Evolutionary conservation across 2,329 filamentous ascomycete genomes (phyloP).

Genomic region (Alternaria atra): DNA sequence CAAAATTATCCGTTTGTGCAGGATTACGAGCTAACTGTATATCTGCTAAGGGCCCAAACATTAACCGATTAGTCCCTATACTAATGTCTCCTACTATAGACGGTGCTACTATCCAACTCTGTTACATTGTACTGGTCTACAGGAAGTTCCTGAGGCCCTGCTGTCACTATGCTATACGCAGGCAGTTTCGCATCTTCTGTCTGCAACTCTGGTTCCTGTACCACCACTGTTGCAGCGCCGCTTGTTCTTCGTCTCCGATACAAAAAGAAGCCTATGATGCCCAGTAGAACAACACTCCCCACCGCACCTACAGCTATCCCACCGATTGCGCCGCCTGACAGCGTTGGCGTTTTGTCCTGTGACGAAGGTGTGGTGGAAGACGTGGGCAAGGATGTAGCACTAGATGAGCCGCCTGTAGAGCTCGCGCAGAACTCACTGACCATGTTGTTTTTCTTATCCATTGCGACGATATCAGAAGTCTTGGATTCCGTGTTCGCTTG

Average conservation of each 20-base stretch:
- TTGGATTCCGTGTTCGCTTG: slow-evolving; percentile 18
- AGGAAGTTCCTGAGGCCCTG: slow-evolving; percentile 20
- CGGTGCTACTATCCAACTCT: slow-evolving; percentile 18
- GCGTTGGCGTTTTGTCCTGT: slow-evolving; percentile 5
- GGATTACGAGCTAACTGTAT: no score
- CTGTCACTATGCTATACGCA: slow-evolving; percentile 12
- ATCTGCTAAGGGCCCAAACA: no score
- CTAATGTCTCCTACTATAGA: slow-evolving; percentile 9
- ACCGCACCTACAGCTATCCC: slow-evolving; percentile 28
- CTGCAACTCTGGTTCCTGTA: slow-evolving; percentile 13
- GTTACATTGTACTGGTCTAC: slow-evolving; percentile 5
- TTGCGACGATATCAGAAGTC: slow-evolving; percentile 14
- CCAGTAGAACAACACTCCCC: slow-evolving; percentile 23
- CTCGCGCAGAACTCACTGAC: slow-evolving; percentile 19
- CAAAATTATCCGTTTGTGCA: no score
- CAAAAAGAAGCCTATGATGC: slow-evolving; percentile 21
- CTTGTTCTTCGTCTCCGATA: slow-evolving; percentile 15
- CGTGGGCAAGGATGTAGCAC: slow-evolving; percentile 6
- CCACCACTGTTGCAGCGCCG: slow-evolving; percentile 1
- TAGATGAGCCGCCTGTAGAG: slow-evolving; percentile 6
- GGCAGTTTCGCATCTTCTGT: slow-evolving; percentile 8
- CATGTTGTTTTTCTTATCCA: slow-evolving; percentile 20
- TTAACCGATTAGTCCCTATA: neutral
- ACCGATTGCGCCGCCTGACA: slow-evolving; percentile 27
- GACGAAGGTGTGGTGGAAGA: slow-evolving; percentile 8